Evolutionary conservation across 163 green algal genomes (phyloP), one percentile per base, ranked within the genome.

Genomic region (Prototheca cutis): DNA sequence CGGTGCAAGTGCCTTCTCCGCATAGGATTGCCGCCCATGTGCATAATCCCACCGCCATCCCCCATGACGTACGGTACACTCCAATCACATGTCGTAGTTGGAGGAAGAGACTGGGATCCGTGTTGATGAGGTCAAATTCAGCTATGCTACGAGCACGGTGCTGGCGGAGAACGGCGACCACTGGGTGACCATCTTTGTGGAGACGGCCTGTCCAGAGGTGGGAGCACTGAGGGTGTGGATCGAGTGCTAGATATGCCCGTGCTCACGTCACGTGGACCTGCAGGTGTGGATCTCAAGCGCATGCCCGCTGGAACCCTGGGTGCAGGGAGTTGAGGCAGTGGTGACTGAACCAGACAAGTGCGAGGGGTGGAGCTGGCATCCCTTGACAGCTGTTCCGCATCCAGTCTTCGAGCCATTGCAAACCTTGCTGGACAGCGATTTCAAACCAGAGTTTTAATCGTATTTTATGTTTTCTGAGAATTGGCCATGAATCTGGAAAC

Each of bases 321-420:
- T 47, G 3, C 3, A 7, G 28, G 65, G 32, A 8, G 39, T 48
- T 29, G 32, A 62, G 42, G 32, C 75, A 1, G 24, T 51, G 29
- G 72, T 77, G n/a, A 49, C 61, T 28, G 80, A 88, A 63, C 78
- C 78, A 4, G 53, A 86, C 40, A 86, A 88, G 58, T 85, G 79
- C 62, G 65, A 75, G 23, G 74, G 69, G 0, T 88, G 80, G 80
- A 31, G 63, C 6, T 87, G 77, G 77, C 66, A 73, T 40, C 47
- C 63, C 0, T 81, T 51, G 24, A 33, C 51, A 17, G 32, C 19
- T 5, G 33, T 79, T 1, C 40, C 54, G 0, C 30, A 76, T 36
- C 68, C 68, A 21, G 30, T 71, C 17, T 75, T 75, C 33, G 19
- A 61, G 28, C 68, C 68, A 0, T 47, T 75, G 45, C 31, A 63